Evolutionary conservation across 75 land plant species (phyloP).

Genomic region (Adiantum capillusveneris): DNA sequence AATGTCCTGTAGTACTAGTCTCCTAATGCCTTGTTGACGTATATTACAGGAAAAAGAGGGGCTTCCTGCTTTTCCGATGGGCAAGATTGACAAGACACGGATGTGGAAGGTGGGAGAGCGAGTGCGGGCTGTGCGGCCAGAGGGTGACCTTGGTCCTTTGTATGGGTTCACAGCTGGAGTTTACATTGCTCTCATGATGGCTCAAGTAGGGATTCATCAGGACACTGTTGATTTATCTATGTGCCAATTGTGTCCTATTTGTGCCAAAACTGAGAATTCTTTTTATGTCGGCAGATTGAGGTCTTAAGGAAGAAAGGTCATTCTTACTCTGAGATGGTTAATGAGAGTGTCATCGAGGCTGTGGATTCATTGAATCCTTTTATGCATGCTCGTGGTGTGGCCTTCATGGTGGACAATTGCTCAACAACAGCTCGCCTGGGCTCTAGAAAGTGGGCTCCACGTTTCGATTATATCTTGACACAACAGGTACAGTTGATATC

Average conservation of each 20-base stretch:
- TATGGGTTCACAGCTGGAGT: slow-evolving; percentile 94
- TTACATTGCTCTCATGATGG: slow-evolving; percentile 91
- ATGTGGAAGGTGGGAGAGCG: slow-evolving; percentile 99
- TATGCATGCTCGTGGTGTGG: slow-evolving; percentile 97
- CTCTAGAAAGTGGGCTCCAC: slow-evolving; percentile 95
- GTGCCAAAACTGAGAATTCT: neutral
- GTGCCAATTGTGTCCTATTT: too few species aligned
- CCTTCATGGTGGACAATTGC: slow-evolving; percentile 98
- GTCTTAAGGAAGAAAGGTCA: slow-evolving; percentile 95
- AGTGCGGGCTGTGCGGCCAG: slow-evolving; percentile 62
- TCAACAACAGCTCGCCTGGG: slow-evolving; percentile 94
- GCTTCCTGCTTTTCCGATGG: slow-evolving; percentile 96
- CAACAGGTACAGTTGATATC: slow-evolving; percentile 55
- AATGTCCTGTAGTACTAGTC: too few species aligned
- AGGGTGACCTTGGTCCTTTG: slow-evolving; percentile 79
- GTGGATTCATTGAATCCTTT: slow-evolving; percentile 95
- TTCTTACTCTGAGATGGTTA: slow-evolving; percentile 91
- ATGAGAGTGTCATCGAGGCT: slow-evolving; percentile 91
- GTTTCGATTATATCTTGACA: slow-evolving; percentile 88
- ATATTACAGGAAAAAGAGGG: slow-evolving; percentile 83
- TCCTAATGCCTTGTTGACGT: neutral
- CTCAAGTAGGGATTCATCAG: slow-evolving; percentile 49
- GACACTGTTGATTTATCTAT: neutral
- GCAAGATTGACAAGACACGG: slow-evolving; percentile 84
- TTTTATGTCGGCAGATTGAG: slow-evolving; percentile 56